Evolutionary conservation across 2,329 filamentous ascomycete genomes (phyloP).

Genomic region (Chaetomiaceae sp.): DNA sequence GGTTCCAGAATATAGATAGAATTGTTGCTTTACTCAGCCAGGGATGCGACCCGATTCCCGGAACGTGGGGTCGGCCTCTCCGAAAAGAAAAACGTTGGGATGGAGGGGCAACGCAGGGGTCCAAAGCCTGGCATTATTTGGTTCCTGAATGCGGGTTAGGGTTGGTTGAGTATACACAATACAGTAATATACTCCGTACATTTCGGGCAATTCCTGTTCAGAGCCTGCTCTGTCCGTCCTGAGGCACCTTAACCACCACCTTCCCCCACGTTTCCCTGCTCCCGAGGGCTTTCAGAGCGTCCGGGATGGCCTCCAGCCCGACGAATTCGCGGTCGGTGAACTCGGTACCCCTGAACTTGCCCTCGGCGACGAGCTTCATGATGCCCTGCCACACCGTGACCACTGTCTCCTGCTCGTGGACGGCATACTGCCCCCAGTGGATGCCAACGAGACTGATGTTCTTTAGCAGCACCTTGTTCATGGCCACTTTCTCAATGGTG

Average conservation of each 20-base stretch:
- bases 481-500: conserved; percentile 81
- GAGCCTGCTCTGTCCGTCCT: conserved; percentile 54
- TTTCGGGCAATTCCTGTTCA: conserved; percentile 24
- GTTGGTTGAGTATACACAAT: neutral
- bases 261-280: conserved; percentile 89
- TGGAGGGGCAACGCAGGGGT: conserved; percentile 13
- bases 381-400: conserved; percentile 75
- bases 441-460: conserved; percentile 86
- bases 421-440: conserved; percentile 83
- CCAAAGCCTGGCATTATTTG: no score
- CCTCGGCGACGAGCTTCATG: conserved; percentile 66
- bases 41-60: neutral
- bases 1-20: conserved; percentile 16
- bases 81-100: conserved; percentile 1
- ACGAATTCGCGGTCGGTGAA: conserved; percentile 78
- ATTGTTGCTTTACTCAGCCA: conserved; percentile 19
- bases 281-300: conserved; percentile 70
- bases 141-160: neutral
- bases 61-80: conserved; percentile 12
- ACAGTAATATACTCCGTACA: neutral
- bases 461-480: conserved; percentile 89
- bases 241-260: conserved; percentile 81
- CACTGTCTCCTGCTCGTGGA: conserved; percentile 64
- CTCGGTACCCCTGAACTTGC: conserved; percentile 75
- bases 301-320: conserved; percentile 71